phyloP scores from a whole-genome alignment of 2,329 filamentous ascomycete genomes.

The Aureobasidium vineae region DNA sequence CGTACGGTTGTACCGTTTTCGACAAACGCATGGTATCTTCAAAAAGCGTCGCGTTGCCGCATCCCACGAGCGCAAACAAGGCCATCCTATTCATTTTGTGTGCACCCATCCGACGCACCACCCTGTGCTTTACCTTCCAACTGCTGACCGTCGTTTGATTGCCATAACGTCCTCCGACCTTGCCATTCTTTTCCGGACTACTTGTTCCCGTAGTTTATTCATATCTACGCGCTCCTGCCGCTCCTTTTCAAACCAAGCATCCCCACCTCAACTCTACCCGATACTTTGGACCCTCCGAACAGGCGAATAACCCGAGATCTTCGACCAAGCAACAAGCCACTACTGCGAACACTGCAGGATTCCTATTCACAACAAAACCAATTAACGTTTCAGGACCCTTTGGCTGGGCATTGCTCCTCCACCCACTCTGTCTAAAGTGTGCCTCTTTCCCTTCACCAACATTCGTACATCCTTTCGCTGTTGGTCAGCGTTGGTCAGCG shows the following conservation, averaged over 20 bases:
- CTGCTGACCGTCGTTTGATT: conserved; percentile 24
- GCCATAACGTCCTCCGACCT: conserved; percentile 21
- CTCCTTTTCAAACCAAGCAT: conserved; percentile 2
- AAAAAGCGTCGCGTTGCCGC: conserved; percentile 18
- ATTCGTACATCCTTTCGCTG: conserved; percentile 5
- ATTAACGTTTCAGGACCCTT: conserved; percentile 18
- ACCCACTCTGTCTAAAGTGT: not conserved
- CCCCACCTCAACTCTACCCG: conserved; percentile 4
- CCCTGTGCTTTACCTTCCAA: conserved; percentile 16
- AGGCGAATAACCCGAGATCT: conserved; percentile 2
- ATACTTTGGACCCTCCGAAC: conserved; percentile 4
- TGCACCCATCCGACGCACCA: not conserved
- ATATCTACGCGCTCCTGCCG: conserved; percentile 18
- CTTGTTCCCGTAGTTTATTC: not conserved
- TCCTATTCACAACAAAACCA: not conserved
- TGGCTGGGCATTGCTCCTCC: conserved; percentile 11
- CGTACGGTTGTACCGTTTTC: conserved; percentile 24
- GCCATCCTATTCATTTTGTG: conserved; percentile 16
- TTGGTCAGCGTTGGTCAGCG: conserved; percentile 20
- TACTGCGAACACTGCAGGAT: conserved; percentile 19
- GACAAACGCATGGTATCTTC: conserved; percentile 22
- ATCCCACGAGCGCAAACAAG: conserved; percentile 12
- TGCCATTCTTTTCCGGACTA: conserved; percentile 20
- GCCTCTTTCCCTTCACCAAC: conserved; percentile 2
- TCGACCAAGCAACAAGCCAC: conserved; percentile 20